Evolutionary conservation across 2,329 filamentous ascomycete genomes (phyloP), one percentile per base, ranked within the genome.

Genomic region (Monosporascus sp.): DNA sequence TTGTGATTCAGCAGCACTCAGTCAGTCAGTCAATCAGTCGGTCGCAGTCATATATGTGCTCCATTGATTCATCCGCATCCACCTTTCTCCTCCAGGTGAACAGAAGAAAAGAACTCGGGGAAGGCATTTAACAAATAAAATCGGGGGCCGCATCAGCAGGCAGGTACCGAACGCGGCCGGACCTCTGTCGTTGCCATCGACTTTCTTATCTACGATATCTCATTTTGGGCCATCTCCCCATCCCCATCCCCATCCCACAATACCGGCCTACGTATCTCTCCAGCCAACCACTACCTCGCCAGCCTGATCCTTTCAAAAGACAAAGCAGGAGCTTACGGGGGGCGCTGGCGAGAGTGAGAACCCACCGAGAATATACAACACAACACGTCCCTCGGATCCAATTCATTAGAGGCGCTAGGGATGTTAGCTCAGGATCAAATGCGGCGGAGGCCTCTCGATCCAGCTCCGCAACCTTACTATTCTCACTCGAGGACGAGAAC

Each of bases 401-500:
- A 34, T 34, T 34, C 31, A 34, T 14, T 4, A 34, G 31, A 42
- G 18, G 9, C n/a, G 9, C 7, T 9, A 20, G 9, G 39, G 39
- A 69, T 69, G 67, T 56, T 68, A 49, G 64, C 60, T 25, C 65
- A 66, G 46, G 62, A 64, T 50, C 64, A 66, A 56, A 58, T 64
- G 47, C 57, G 60, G 53, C 57, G 65, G 56, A 59, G 58, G 47
- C 63, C 65, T 49, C 58, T 67, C 48, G 65, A 66, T 42, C 61
- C 65, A 15, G 57, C 62, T 44, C 52, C 63, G 48, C 61, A 61
- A 51, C 11, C 42, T 15, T 57, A 71, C 57, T 81, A 82, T 65
- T 70, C 74, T 51, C 81, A 83, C 60, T 81, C 78, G 37, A 74
- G 79, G 61, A 74, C 78, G 50, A 73, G 80, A 63, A 82, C 79